These are phyloP conservation scores for Verticillium longisporum DNA, from an alignment of 2,329 filamentous ascomycete species.

Conservation along the genomic window DNA sequence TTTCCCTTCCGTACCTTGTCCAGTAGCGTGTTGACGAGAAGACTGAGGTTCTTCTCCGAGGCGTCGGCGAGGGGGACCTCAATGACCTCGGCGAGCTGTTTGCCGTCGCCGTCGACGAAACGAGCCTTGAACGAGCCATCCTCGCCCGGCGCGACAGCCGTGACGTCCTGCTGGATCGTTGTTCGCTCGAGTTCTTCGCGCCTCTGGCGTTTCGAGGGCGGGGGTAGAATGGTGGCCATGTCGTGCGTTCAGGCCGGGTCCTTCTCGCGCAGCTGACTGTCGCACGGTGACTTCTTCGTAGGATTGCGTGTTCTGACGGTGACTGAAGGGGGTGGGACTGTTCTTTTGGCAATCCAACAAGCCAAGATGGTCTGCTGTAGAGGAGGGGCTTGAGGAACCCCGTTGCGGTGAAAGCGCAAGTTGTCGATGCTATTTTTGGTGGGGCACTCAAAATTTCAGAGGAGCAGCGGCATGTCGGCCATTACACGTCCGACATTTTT, in stretches of 20 bases:
- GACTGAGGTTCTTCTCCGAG: constrained; percentile 80
- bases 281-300: background rate
- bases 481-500: background rate
- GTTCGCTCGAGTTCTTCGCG: constrained; percentile 66
- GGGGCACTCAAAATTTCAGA: constrained; percentile 1
- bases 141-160: constrained; percentile 58
- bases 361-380: background rate
- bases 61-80: constrained; percentile 78
- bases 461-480: background rate
- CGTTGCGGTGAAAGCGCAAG: background rate
- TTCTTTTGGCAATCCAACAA: background rate
- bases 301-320: too few relatives aligned
- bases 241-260: background rate
- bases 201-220: constrained; percentile 81
- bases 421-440: constrained; percentile 1
- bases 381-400: background rate
- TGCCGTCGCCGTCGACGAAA: constrained; percentile 74
- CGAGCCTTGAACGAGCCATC: constrained; percentile 76
- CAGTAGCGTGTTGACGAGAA: constrained; percentile 78
- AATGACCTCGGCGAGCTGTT: constrained; percentile 64
- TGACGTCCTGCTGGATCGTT: constrained; percentile 68
- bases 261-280: background rate
- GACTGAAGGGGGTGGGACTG: too few relatives aligned
- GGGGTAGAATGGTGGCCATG: constrained; percentile 80
- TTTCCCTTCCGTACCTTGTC: constrained; percentile 49